These are phyloP conservation scores for Ceratocystis eucalypticola DNA, from an alignment of 2,329 filamentous ascomycete genomes.

Conservation along the genomic window DNA sequence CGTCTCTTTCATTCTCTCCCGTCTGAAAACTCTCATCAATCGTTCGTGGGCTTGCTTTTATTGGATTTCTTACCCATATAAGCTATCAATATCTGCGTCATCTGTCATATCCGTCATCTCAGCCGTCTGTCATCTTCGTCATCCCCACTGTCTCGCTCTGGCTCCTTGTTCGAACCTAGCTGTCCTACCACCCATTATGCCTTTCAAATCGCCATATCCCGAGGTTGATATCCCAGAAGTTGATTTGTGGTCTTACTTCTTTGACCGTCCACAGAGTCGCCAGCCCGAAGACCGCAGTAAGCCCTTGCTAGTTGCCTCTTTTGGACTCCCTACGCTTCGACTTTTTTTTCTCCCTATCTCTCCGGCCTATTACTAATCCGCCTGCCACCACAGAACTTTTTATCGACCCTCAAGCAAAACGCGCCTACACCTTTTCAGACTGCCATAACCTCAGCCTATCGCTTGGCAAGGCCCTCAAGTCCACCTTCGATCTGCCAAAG, in stretches of 20 bases:
- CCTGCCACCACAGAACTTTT: conserved; percentile 50
- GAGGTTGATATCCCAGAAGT: conserved; percentile 55
- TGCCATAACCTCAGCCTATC: conserved; percentile 50
- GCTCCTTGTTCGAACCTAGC: background rate
- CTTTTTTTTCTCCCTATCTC: background rate
- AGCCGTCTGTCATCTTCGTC: background rate
- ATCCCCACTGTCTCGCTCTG: background rate
- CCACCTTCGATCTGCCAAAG: conserved; percentile 63
- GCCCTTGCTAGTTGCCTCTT: background rate
- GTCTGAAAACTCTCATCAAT: too few relatives aligned
- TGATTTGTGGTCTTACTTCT: conserved; percentile 68
- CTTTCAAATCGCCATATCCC: conserved; percentile 52
- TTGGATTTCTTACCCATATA: too few relatives aligned
- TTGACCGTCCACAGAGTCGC: conserved; percentile 50
- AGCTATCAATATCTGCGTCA: too few relatives aligned
- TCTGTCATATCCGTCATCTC: background rate
- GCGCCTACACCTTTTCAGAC: conserved; percentile 56
- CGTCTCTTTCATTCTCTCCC: too few relatives aligned
- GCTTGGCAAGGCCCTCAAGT: conserved; percentile 70
- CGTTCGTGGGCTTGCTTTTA: too few relatives aligned
- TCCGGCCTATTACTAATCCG: conserved; percentile 1
- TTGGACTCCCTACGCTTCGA: background rate
- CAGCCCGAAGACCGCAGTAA: conserved; percentile 63
- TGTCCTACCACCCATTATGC: conserved; percentile 40
- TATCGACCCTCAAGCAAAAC: conserved; percentile 56